Conservation (phyloP, 176 grass and related monocot genomes). For the barley (Hordeum vulgare) region MorexV3_pseudomolecules_assembly NC_058524.1:47756636-47757135, state of each 20-base stretch:
- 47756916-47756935: neutral
- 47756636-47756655: neutral
- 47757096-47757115: conserved; percentile 83
- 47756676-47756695: neutral
- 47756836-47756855: conserved; percentile 12
- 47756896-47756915: neutral
- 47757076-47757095: conserved; percentile 85
- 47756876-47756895: neutral
- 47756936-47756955: neutral
- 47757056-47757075: conserved; percentile 76
- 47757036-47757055: neutral
- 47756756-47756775: neutral
- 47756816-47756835: neutral
- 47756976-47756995: neutral
- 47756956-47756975: neutral
- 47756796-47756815: neutral
- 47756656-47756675: neutral
- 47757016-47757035: neutral
- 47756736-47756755: neutral
- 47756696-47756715: neutral
- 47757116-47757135: conserved; percentile 56
- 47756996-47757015: neutral
- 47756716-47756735: too few species aligned
- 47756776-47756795: neutral
- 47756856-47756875: neutral